These are phyloP conservation scores for Alternaria consortialis DNA, from an alignment of 2,329 filamentous ascomycete genomes.

Conservation along the genomic window DNA sequence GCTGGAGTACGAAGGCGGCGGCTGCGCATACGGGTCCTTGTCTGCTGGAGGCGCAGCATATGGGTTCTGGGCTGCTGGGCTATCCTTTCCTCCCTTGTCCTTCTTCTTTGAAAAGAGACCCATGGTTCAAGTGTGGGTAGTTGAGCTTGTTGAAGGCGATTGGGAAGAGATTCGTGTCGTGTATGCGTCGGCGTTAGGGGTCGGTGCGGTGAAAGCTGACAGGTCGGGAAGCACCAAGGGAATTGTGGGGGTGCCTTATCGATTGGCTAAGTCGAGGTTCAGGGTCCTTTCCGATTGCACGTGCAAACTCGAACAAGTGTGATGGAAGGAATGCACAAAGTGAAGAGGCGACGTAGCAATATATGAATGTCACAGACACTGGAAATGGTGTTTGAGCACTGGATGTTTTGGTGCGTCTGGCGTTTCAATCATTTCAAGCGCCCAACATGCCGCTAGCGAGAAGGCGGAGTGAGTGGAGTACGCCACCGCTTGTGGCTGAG, in stretches of 20 bases:
- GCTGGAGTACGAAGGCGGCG: conserved; percentile 51
- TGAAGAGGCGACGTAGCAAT: conserved; percentile 3
- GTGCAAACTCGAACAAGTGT: not conserved
- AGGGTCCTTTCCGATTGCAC: not conserved
- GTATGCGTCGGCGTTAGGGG: not conserved
- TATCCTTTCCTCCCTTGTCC: conserved; percentile 60
- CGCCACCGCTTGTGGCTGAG: conserved; percentile 14
- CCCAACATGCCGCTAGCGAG: conserved; percentile 33
- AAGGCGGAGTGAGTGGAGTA: conserved; percentile 26
- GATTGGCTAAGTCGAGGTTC: conserved; percentile 15
- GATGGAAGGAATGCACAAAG: not conserved
- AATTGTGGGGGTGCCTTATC: conserved; percentile 28
- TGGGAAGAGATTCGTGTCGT: not conserved
- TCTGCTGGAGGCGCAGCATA: conserved; percentile 53
- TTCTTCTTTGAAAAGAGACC: conserved; percentile 65
- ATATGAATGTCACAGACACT: conserved; percentile 18
- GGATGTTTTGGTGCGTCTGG: conserved; percentile 25
- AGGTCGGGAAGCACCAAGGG: conserved; percentile 19
- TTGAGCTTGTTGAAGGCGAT: not conserved
- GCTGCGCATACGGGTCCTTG: conserved; percentile 63
- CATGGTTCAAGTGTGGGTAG: conserved; percentile 41
- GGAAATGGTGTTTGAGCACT: conserved; percentile 30
- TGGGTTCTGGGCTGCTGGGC: conserved; percentile 59
- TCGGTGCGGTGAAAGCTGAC: conserved; percentile 2
- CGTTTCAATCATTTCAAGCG: conserved; percentile 32